These are phyloP conservation scores for Penicillium maclennaniae DNA, from an alignment of 495 filamentous ascomycete genomes.

Conservation along the genomic window DNA sequence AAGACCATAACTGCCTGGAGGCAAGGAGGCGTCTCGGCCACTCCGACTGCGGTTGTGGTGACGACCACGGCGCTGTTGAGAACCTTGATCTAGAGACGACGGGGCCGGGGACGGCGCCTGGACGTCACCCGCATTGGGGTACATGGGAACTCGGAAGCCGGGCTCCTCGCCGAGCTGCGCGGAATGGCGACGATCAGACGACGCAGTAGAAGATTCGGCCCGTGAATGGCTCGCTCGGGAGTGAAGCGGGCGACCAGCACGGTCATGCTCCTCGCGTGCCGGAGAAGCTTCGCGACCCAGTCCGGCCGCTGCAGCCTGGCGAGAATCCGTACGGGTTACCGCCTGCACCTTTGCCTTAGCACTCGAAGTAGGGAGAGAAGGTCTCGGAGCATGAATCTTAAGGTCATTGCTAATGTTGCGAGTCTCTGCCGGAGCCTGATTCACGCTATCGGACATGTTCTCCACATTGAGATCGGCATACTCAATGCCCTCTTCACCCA, in stretches of 20 bases:
- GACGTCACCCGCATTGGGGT: conserved; percentile 89
- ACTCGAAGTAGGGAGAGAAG: conserved; percentile 70
- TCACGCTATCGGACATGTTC: conserved; percentile 34
- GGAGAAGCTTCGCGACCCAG: conserved; percentile 62
- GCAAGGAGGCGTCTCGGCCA: conserved; percentile 54
- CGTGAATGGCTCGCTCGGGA: conserved; percentile 43
- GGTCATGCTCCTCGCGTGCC: conserved; percentile 57
- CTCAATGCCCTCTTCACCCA: conserved; percentile 87
- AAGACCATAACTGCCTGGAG: conserved; percentile 79
- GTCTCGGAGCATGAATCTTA: conserved; percentile 86
- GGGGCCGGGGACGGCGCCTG: conserved; percentile 89
- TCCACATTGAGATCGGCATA: conserved; percentile 63
- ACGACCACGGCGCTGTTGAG: conserved; percentile 55
- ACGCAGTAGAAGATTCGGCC: conserved; percentile 51
- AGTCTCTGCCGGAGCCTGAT: conserved; percentile 56
- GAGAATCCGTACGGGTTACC: conserved; percentile 86
- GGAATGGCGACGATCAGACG: conserved; percentile 47
- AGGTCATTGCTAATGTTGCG: conserved; percentile 76
- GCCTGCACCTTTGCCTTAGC: conserved; percentile 74
- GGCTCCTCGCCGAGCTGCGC: conserved; percentile 63
- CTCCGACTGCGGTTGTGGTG: conserved; percentile 67
- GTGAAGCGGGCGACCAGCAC: conserved; percentile 47
- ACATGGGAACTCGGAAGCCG: conserved; percentile 95
- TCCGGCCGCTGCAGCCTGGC: conserved; percentile 75
- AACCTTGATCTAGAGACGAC: conserved; percentile 45